phyloP scores from a whole-genome alignment of 2,329 filamentous ascomycete species.

The Penicillium sumatraense region DNA sequence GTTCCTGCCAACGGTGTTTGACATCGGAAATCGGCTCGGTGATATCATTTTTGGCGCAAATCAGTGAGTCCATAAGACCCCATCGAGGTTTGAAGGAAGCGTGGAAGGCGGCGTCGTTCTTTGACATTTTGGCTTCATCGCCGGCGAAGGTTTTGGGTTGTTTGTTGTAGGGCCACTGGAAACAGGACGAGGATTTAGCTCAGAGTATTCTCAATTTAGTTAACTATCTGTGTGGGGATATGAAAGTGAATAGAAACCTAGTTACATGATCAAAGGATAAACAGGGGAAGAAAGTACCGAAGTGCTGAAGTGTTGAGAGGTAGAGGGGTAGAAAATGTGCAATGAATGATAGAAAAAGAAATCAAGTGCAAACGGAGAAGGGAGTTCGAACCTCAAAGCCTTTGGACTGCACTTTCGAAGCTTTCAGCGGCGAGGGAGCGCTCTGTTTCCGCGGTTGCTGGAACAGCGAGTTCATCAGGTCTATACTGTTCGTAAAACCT shows the following conservation, averaged over 20 bases:
- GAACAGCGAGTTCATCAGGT: conserved; percentile 94
- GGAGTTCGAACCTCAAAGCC: conserved; percentile 85
- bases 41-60: conserved; percentile 61
- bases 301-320: not conserved
- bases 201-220: conserved; percentile 44
- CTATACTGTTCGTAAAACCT: conserved; percentile 85
- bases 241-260: conserved; percentile 16
- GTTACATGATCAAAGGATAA: conserved; percentile 22
- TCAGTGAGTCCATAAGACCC: conserved; percentile 73
- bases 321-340: conserved; percentile 54
- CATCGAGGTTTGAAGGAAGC: conserved; percentile 78
- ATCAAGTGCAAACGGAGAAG: conserved; percentile 35
- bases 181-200: conserved; percentile 41
- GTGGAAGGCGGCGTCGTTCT: conserved; percentile 70
- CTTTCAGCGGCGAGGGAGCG: conserved; percentile 53
- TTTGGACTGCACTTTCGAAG: conserved; percentile 61
- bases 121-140: conserved; percentile 65
- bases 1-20: conserved; percentile 57
- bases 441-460: conserved; percentile 63
- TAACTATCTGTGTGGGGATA: conserved; percentile 30
- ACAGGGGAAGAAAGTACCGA: too few relatives aligned
- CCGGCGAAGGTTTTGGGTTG: conserved; percentile 70
- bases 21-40: conserved; percentile 23
- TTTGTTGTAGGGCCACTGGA: conserved; percentile 86
- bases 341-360: conserved; percentile 40